These are phyloP conservation scores for Zygosaccharomyces gambellarensis DNA, from an alignment of 805 yeast genomes.

Conservation along the genomic window DNA sequence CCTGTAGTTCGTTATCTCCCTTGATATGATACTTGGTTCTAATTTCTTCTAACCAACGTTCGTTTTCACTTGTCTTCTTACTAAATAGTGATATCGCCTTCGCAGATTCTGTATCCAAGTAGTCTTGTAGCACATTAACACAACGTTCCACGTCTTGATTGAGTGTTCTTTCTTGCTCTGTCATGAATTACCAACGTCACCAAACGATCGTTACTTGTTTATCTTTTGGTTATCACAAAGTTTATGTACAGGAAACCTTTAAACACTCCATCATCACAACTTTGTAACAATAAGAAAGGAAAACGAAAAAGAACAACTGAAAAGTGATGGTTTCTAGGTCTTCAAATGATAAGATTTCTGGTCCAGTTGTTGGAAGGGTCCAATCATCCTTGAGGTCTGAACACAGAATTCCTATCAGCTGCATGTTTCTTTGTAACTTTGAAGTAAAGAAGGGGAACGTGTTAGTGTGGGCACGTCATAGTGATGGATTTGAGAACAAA, in stretches of 20 bases:
- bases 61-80: constrained; percentile 21
- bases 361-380: background rate
- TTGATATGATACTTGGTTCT: constrained; percentile 17
- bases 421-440: constrained; percentile 31
- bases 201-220: background rate
- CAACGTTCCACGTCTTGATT: constrained; percentile 22
- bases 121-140: constrained; percentile 23
- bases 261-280: background rate
- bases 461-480: constrained; percentile 25
- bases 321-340: background rate
- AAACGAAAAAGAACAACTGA: background rate
- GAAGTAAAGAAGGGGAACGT: constrained; percentile 34
- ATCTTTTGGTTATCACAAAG: background rate
- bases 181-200: constrained; percentile 3
- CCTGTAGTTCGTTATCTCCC: constrained; percentile 24
- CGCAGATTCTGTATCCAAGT: constrained; percentile 26
- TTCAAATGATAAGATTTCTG: background rate
- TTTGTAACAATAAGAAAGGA: background rate
- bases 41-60: constrained; percentile 23
- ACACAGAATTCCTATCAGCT: constrained; percentile 16
- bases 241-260: background rate
- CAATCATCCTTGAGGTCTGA: constrained; percentile 5
- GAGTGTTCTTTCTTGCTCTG: constrained; percentile 17
- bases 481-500: constrained; percentile 10
- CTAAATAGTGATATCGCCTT: constrained; percentile 27